These are phyloP conservation scores for Lactarius trivialis DNA, from an alignment of 768 basidiomycete genomes.

Conservation along the genomic window DNA sequence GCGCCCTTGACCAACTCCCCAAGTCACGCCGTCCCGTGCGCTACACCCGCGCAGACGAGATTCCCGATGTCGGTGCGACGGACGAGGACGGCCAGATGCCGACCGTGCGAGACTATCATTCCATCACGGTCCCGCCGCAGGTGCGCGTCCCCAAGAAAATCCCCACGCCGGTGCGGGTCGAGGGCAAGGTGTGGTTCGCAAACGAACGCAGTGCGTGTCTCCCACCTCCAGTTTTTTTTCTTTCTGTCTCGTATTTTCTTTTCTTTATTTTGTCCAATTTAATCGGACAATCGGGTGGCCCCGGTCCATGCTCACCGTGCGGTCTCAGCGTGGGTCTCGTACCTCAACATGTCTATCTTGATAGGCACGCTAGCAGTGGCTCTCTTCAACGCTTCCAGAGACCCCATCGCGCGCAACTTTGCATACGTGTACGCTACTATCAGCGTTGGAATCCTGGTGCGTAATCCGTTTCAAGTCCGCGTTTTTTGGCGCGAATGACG, in stretches of 20 bases:
- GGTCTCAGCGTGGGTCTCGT: conserved; percentile 78
- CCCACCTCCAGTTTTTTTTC: conserved; percentile 21
- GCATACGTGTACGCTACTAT: conserved; percentile 79
- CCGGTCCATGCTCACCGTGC: not conserved
- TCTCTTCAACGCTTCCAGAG: conserved; percentile 80
- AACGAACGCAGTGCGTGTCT: conserved; percentile 78
- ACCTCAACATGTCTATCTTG: conserved; percentile 80
- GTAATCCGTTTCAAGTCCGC: conserved; percentile 17
- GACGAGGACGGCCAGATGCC: conserved; percentile 50
- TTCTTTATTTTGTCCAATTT: not conserved
- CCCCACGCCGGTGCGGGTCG: conserved; percentile 75
- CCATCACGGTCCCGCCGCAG: conserved; percentile 60
- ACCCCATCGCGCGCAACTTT: conserved; percentile 60
- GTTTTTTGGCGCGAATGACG: not conserved
- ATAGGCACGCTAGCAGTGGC: conserved; percentile 81
- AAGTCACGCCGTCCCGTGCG: conserved; percentile 34
- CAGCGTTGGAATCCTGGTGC: conserved; percentile 62
- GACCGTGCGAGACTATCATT: conserved; percentile 65
- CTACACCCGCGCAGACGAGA: conserved; percentile 67
- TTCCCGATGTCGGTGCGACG: conserved; percentile 49
- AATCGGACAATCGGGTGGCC: not conserved
- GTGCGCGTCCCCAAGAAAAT: conserved; percentile 80
- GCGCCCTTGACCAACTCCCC: conserved; percentile 49
- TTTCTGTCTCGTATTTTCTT: not conserved
- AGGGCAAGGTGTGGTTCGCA: conserved; percentile 96